A percentile compares a stretch with the other conserved stretches of the same genome.
Conservation (phyloP, 805 yeast species). For the Saturnispora serradocipensis region DNA sequence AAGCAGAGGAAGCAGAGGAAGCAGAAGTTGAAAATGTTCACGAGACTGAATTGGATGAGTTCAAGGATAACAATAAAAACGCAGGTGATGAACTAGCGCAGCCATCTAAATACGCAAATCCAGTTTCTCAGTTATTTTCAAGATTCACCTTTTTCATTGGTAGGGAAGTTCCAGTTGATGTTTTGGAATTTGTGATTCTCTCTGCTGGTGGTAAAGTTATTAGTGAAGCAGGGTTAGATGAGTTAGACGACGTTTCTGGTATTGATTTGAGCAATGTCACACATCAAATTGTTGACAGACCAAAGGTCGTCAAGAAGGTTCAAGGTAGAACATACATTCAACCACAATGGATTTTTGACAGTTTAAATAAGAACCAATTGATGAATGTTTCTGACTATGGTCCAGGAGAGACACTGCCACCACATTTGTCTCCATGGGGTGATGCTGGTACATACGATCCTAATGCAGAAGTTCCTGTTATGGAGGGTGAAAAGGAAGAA, state of each 20-base stretch:
- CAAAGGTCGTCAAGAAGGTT: slow-evolving; percentile 63
- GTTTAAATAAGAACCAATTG: slow-evolving; percentile 67
- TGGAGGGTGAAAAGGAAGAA: slow-evolving; percentile 34
- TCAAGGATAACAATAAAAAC: slow-evolving; percentile 52
- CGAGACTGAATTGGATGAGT: slow-evolving; percentile 55
- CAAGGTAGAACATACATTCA: slow-evolving; percentile 91
- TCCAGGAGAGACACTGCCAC: slow-evolving; percentile 93
- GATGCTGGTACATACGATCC: slow-evolving; percentile 90
- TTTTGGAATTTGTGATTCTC: slow-evolving; percentile 77
- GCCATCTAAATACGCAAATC: slow-evolving; percentile 52
- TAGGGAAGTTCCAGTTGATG: slow-evolving; percentile 91
- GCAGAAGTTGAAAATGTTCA: slow-evolving; percentile 34
- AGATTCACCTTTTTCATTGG: slow-evolving; percentile 79
- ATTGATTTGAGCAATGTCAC: slow-evolving; percentile 65
- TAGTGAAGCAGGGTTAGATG: slow-evolving; percentile 83
- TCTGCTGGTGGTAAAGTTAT: slow-evolving; percentile 81
- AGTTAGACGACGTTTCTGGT: slow-evolving; percentile 38
- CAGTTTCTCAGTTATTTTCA: slow-evolving; percentile 58
- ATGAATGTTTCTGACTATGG: slow-evolving; percentile 75
- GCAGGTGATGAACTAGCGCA: slow-evolving; percentile 66
- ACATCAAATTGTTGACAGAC: slow-evolving; percentile 93
- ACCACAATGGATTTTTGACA: slow-evolving; percentile 97
- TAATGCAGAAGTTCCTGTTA: slow-evolving; percentile 37
- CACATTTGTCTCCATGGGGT: slow-evolving; percentile 99
- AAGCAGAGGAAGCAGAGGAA: slow-evolving; percentile 24